phyloP scores from a whole-genome alignment of 257 asterid genomes.

The Solanum ossicruentum region DNA sequence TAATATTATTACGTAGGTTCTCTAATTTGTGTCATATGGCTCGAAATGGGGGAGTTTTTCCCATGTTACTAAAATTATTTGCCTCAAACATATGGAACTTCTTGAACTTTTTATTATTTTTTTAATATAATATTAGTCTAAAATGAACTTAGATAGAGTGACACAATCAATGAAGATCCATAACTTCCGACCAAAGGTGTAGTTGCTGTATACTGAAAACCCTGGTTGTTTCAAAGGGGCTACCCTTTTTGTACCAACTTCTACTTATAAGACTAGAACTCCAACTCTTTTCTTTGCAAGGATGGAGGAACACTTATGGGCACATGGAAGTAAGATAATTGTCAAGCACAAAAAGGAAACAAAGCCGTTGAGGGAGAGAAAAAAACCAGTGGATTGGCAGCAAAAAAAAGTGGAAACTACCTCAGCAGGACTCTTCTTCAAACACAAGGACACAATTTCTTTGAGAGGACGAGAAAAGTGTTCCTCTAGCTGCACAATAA shows the following conservation, averaged over 20 bases:
- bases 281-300: neutral
- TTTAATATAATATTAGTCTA: neutral
- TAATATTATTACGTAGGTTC: neutral
- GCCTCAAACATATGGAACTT: neutral
- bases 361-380: neutral
- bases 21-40: neutral
- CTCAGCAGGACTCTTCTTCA: slow-evolving; percentile 91
- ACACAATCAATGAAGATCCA: neutral
- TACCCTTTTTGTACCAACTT: neutral
- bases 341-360: neutral
- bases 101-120: neutral
- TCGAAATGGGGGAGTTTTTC: neutral
- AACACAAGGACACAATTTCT: slow-evolving; percentile 76
- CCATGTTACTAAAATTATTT: neutral
- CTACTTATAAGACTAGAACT: neutral
- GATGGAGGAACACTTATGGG: neutral
- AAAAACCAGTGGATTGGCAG: neutral
- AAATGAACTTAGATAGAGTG: neutral
- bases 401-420: slow-evolving; percentile 28
- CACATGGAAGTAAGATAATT: neutral
- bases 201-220: neutral
- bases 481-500: slow-evolving; percentile 78
- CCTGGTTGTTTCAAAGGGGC: neutral
- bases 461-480: slow-evolving; percentile 95
- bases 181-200: neutral